Percentiles rank a stretch among this genome's conserved stretches.
phyloP scores from a whole-genome alignment of 2,329 filamentous ascomycete species.

The Aureobasidium sp. region DNA sequence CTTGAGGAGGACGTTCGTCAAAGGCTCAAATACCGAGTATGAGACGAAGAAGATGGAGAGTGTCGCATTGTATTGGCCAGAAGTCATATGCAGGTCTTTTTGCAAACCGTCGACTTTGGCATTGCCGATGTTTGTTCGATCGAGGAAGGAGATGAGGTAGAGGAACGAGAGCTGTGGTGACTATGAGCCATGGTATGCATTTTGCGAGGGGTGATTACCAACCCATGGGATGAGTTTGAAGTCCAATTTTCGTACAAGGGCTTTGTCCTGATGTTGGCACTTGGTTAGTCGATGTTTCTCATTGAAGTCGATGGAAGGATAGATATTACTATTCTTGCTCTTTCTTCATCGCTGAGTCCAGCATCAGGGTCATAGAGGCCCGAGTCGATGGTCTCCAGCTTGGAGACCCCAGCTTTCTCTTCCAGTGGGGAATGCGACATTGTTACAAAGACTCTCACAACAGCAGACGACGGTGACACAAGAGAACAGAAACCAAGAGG shows the following conservation, averaged over 20 bases:
- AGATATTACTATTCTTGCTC: slow-evolving; percentile 49
- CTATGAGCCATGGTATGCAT: neutral
- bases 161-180: slow-evolving; percentile 54
- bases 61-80: slow-evolving; percentile 53
- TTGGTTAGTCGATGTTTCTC: neutral
- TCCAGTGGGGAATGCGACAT: slow-evolving; percentile 8
- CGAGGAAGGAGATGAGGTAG: slow-evolving; percentile 67
- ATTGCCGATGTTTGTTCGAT: slow-evolving; percentile 70
- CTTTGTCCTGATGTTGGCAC: slow-evolving; percentile 46
- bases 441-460: neutral
- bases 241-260: slow-evolving; percentile 57
- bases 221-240: slow-evolving; percentile 54
- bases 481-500: neutral
- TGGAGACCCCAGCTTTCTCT: slow-evolving; percentile 2
- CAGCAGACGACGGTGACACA: neutral
- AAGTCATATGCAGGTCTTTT: slow-evolving; percentile 55
- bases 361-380: slow-evolving; percentile 51
- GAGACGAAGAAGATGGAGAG: slow-evolving; percentile 15
- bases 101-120: slow-evolving; percentile 55
- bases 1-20: slow-evolving; percentile 78
- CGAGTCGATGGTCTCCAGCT: neutral
- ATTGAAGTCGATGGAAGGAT: neutral
- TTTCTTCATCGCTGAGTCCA: slow-evolving; percentile 57
- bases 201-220: slow-evolving; percentile 14
- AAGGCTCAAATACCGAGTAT: slow-evolving; percentile 31